Evolutionary conservation across 441 rosid species (phyloP).

Genomic region (Pelargonium australe): DNA sequence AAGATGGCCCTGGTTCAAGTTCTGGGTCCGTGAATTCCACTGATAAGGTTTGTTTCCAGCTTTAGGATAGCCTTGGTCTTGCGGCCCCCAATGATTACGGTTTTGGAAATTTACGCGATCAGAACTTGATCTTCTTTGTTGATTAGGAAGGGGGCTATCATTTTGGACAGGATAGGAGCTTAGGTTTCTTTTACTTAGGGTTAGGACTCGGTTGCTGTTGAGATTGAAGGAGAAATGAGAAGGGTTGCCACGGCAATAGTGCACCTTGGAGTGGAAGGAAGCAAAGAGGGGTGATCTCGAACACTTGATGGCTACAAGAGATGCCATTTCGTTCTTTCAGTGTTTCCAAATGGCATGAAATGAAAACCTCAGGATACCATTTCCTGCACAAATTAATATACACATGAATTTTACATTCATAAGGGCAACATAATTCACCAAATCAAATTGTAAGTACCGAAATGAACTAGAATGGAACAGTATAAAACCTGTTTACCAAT

Average conservation of each 20-base stretch:
- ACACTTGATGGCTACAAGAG: slow-evolving; percentile 45
- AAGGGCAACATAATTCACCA: background rate
- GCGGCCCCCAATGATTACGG: slow-evolving; percentile 32
- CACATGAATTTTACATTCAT: background rate
- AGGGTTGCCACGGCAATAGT: slow-evolving; percentile 20
- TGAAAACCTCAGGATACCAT: background rate
- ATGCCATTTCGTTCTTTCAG: slow-evolving; percentile 30
- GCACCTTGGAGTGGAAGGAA: slow-evolving; percentile 31
- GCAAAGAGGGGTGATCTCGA: slow-evolving; percentile 20
- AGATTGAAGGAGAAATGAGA: slow-evolving; percentile 21
- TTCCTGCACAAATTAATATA: background rate
- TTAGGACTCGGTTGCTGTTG: slow-evolving; percentile 7
- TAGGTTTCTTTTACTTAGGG: slow-evolving; percentile 30
- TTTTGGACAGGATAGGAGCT: slow-evolving; percentile 43
- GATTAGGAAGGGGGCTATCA: slow-evolving; percentile 28
- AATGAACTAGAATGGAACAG: too few species aligned
- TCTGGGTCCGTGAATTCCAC: background rate
- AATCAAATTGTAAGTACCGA: background rate
- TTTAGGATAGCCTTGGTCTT: slow-evolving; percentile 8
- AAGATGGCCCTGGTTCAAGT: background rate
- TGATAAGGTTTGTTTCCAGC: slow-evolving; percentile 22
- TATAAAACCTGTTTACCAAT: too few species aligned
- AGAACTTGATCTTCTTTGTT: slow-evolving; percentile 24
- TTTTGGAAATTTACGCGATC: slow-evolving; percentile 27
- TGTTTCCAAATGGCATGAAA: background rate